These are phyloP conservation scores for Cutaneotrichosporon sp. DNA, from an alignment of 1,284 basidiomycete species.

Conservation along the genomic window DNA sequence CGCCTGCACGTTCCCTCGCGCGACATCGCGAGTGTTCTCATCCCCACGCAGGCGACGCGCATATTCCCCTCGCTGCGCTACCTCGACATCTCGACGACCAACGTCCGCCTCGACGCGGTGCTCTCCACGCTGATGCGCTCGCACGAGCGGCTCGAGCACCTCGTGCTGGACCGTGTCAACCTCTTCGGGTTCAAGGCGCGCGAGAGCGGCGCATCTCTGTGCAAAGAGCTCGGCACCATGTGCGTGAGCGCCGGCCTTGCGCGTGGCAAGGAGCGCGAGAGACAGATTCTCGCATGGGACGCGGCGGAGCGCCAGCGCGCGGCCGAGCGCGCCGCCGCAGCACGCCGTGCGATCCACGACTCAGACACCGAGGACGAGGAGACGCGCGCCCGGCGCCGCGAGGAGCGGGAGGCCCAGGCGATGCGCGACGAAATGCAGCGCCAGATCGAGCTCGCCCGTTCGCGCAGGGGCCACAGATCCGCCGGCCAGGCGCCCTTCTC, in stretches of 20 bases:
- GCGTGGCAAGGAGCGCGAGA: conserved; percentile 50
- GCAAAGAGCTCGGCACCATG: conserved; percentile 45
- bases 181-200: conserved; percentile 52
- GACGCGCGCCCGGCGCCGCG: conserved; percentile 21
- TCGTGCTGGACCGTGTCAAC: conserved; percentile 54
- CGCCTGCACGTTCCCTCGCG: conserved; percentile 51
- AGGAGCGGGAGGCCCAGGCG: conserved; percentile 22
- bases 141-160: conserved; percentile 47
- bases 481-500: conserved; percentile 50
- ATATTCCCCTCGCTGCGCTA: conserved; percentile 49
- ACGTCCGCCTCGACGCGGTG: conserved; percentile 50
- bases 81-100: conserved; percentile 55
- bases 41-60: conserved; percentile 20
- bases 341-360: conserved; percentile 8
- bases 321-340: conserved; percentile 27
- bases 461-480: conserved; percentile 48
- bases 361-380: conserved; percentile 25
- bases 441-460: conserved; percentile 34
- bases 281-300: conserved; percentile 48
- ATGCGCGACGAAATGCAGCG: conserved; percentile 33
- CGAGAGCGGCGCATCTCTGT: conserved; percentile 46
- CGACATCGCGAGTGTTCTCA: conserved; percentile 48
- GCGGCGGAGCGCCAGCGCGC: conserved; percentile 36
- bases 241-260: conserved; percentile 45
- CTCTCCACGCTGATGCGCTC: conserved; percentile 41